phyloP scores from a whole-genome alignment of 2,329 filamentous ascomycete species.

The Colletotrichum plurivorum region DNA sequence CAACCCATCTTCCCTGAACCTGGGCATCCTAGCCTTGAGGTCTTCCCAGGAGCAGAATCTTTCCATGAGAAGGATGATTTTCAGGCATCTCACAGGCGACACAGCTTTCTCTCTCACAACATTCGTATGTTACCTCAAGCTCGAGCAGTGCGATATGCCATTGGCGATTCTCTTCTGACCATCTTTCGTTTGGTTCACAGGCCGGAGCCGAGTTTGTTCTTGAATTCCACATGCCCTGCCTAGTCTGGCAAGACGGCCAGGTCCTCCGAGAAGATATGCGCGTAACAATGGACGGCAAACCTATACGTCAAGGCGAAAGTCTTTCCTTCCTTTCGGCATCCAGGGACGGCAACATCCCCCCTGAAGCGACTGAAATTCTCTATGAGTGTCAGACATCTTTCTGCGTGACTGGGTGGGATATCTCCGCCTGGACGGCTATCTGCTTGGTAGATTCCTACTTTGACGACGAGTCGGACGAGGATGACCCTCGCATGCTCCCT shows the following conservation, averaged over 20 bases:
- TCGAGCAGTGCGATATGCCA: too few species aligned
- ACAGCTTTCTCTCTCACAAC: neutral
- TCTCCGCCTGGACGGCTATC: conserved; percentile 3
- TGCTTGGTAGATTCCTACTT: conserved; percentile 4
- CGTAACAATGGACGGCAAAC: neutral
- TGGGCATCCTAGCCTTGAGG: neutral
- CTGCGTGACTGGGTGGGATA: conserved; percentile 1
- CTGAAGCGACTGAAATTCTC: neutral
- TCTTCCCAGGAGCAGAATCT: neutral
- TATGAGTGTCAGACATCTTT: conserved; percentile 13
- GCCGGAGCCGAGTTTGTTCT: neutral
- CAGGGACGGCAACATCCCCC: too few species aligned
- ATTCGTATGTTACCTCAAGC: too few species aligned
- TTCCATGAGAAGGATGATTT: neutral
- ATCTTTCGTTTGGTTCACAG: neutral
- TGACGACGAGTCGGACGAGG: neutral
- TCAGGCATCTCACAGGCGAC: neutral
- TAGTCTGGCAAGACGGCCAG: neutral
- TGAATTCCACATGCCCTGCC: conserved; percentile 5
- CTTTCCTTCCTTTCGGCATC: conserved; percentile 4
- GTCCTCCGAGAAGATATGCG: too few species aligned
- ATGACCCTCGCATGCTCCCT: neutral
- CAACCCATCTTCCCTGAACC: neutral
- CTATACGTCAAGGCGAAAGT: neutral
- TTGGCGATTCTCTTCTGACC: too few species aligned